A percentile compares a stretch with the other conserved stretches of the same genome.
Evolutionary conservation across 768 basidiomycete species (phyloP).

Genomic region (Suillus paluster): DNA sequence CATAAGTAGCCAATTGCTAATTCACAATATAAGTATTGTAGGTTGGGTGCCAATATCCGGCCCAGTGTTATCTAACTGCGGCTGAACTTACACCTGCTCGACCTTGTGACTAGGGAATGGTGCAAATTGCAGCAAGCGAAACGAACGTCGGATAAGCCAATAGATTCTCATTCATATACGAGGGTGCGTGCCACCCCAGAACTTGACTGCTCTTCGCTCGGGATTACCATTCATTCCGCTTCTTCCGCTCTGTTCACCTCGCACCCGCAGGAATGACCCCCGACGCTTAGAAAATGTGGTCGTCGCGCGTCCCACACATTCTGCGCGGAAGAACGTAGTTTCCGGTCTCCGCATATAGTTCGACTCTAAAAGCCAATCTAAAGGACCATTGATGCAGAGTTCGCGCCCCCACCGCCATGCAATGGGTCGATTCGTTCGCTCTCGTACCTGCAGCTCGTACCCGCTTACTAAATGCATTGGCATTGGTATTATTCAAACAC

Average conservation of each 20-base stretch:
- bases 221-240: background rate
- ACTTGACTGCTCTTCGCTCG: background rate
- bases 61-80: background rate
- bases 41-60: background rate
- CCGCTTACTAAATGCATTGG: too few species aligned
- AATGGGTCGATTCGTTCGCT: too few species aligned
- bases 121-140: background rate
- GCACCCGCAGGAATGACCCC: constrained; percentile 17
- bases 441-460: too few species aligned
- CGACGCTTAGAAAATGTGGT: constrained; percentile 32
- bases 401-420: constrained; percentile 12
- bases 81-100: background rate
- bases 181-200: constrained; percentile 36
- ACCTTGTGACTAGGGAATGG: background rate
- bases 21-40: background rate
- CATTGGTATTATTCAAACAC: too few species aligned
- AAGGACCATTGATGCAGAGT: constrained; percentile 28
- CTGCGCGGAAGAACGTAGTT: constrained; percentile 21
- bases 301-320: constrained; percentile 14
- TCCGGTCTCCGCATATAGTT: constrained; percentile 27
- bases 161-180: constrained; percentile 61
- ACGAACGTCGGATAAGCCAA: constrained; percentile 47
- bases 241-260: background rate
- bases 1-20: background rate
- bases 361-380: constrained; percentile 22